Conservation (phyloP, 768 basidiomycete species). For the Lactifluus pinguis region DNA sequence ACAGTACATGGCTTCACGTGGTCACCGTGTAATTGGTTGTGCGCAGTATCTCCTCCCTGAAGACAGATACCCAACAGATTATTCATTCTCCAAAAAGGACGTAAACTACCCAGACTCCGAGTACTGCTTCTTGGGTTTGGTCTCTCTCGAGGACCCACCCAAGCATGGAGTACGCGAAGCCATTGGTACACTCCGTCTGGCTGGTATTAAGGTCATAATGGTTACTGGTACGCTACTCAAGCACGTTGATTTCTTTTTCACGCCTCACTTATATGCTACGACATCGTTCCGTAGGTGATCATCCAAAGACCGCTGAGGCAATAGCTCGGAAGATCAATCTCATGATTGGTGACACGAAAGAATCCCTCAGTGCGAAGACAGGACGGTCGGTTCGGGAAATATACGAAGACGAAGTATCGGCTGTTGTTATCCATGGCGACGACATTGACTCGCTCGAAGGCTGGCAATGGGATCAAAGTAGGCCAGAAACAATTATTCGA, state of each 20-base stretch:
- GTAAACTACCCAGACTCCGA: slow-evolving; percentile 43
- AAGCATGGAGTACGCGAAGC: slow-evolving; percentile 67
- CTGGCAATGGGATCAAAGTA: slow-evolving; percentile 71
- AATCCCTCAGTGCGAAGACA: slow-evolving; percentile 49
- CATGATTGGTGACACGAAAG: slow-evolving; percentile 56
- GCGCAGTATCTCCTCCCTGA: slow-evolving; percentile 49
- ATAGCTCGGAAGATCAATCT: slow-evolving; percentile 67
- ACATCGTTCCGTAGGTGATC: slow-evolving; percentile 38
- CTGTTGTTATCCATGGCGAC: slow-evolving; percentile 61
- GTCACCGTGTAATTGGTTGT: slow-evolving; percentile 67
- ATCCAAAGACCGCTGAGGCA: slow-evolving; percentile 66
- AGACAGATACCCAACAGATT: slow-evolving; percentile 37
- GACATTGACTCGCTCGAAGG: slow-evolving; percentile 56
- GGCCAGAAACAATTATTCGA: slow-evolving; percentile 17
- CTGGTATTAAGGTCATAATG: slow-evolving; percentile 74
- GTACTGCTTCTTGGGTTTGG: slow-evolving; percentile 57
- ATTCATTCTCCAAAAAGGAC: slow-evolving; percentile 47
- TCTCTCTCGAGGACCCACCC: slow-evolving; percentile 62
- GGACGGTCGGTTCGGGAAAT: slow-evolving; percentile 46
- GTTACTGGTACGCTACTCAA: slow-evolving; percentile 41
- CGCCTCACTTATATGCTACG: background rate
- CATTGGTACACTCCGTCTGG: slow-evolving; percentile 58
- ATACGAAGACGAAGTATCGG: slow-evolving; percentile 59
- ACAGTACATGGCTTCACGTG: slow-evolving; percentile 70
- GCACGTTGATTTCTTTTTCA: background rate